Conservation (phyloP, 441 rosid genomes). For the Viola pubescens region DNA sequence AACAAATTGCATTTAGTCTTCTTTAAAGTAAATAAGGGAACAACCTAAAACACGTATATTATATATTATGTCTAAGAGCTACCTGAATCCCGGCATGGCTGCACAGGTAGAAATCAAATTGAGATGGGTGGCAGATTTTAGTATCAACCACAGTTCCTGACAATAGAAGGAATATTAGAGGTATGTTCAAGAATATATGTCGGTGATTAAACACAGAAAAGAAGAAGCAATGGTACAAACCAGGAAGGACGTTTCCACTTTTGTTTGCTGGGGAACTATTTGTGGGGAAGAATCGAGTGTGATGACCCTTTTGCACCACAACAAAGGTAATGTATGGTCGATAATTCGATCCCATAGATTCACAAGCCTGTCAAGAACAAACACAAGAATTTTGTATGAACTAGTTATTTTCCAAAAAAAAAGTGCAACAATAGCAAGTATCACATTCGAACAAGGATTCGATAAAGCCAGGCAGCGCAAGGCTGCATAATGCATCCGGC, state of each 20-base stretch:
- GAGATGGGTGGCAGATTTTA: background rate
- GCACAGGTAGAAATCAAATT: background rate
- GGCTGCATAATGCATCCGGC: no score
- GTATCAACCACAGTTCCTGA: slow-evolving; percentile 1
- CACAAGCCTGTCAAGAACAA: background rate
- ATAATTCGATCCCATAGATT: background rate
- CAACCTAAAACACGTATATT: background rate
- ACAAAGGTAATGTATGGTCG: background rate
- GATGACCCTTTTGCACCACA: background rate
- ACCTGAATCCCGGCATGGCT: slow-evolving; percentile 2
- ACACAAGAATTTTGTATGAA: background rate
- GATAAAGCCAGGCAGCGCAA: no score
- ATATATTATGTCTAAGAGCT: background rate
- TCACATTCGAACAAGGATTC: no score
- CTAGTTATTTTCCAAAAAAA: no score
- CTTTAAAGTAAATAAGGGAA: background rate
- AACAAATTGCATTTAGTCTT: background rate
- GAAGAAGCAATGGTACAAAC: background rate
- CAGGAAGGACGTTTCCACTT: slow-evolving; percentile 3
- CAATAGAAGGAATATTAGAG: background rate
- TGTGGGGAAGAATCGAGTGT: background rate
- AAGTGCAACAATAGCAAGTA: no score
- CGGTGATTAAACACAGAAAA: background rate
- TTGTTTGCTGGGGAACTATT: background rate
- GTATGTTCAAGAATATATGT: background rate